phyloP scores from a whole-genome alignment of 352 stramenopile species.

The Phytophthora ohioensis region DNA sequence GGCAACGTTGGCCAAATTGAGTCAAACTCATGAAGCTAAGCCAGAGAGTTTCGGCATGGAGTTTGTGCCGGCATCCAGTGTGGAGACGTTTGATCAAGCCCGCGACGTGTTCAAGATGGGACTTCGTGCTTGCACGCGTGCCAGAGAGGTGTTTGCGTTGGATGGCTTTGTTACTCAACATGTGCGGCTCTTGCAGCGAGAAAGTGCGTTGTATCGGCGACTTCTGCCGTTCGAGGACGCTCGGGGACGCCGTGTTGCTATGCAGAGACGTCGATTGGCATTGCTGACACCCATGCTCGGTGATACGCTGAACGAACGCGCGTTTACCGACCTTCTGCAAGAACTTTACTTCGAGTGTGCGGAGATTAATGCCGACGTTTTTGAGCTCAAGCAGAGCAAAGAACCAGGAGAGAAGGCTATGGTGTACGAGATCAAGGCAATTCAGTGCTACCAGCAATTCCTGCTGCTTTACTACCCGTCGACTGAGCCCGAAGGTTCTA shows the following conservation, averaged over 20 bases:
- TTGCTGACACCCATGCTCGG: slow-evolving; percentile 57
- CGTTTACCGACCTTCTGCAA: slow-evolving; percentile 65
- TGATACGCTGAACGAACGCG: slow-evolving; percentile 59
- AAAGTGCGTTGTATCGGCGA: slow-evolving; percentile 66
- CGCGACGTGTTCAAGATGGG: slow-evolving; percentile 75
- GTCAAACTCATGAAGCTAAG: background rate
- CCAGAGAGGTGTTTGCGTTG: slow-evolving; percentile 57
- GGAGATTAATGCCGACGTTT: slow-evolving; percentile 66
- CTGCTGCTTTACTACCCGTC: slow-evolving; percentile 70
- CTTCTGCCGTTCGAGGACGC: slow-evolving; percentile 65
- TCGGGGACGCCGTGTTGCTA: slow-evolving; percentile 65
- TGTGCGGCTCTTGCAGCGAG: slow-evolving; percentile 63
- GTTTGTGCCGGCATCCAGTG: slow-evolving; percentile 29
- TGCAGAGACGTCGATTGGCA: slow-evolving; percentile 64
- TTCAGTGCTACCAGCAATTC: slow-evolving; percentile 80
- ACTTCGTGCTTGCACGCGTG: slow-evolving; percentile 49
- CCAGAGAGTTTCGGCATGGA: slow-evolving; percentile 34
- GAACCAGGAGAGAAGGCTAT: slow-evolving; percentile 49
- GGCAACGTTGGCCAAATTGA: slow-evolving; percentile 30
- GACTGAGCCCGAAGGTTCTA: background rate
- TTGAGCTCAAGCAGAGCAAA: slow-evolving; percentile 70
- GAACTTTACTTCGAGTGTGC: slow-evolving; percentile 74
- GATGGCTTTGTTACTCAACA: slow-evolving; percentile 79
- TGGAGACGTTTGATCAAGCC: slow-evolving; percentile 60
- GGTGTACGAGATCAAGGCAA: slow-evolving; percentile 64